These are phyloP conservation scores for Posidonia australis DNA, from an alignment of 106 monocot species.

Conservation along the genomic window DNA sequence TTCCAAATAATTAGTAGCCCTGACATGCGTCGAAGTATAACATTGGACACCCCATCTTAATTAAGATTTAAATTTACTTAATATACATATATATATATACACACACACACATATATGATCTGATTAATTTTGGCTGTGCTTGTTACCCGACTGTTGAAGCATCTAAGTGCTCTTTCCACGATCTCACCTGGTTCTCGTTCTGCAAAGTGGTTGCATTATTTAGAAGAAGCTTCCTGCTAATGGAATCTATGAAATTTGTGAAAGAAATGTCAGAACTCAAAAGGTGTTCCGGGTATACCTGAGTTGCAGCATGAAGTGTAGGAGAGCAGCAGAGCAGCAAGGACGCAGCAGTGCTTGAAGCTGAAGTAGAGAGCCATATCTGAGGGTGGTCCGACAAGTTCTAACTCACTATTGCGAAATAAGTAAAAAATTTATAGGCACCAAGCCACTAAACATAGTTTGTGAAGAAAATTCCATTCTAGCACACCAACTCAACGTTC, in stretches of 20 bases:
- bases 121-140: not conserved
- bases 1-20: too few species aligned
- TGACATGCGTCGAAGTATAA: too few species aligned
- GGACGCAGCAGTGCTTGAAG: constrained; percentile 2
- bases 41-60: too few species aligned
- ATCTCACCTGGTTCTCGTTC: constrained; percentile 34
- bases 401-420: not conserved
- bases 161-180: constrained; percentile 38
- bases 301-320: constrained; percentile 21
- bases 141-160: constrained; percentile 59
- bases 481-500: not conserved
- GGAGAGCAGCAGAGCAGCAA: constrained; percentile 9
- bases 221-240: not conserved
- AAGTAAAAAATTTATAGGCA: not conserved
- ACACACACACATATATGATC: too few species aligned
- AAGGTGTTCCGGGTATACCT: constrained; percentile 13
- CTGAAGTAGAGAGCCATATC: constrained; percentile 21
- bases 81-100: too few species aligned
- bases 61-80: too few species aligned
- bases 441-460: not conserved
- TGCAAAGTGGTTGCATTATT: constrained; percentile 7
- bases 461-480: not conserved
- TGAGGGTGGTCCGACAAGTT: not conserved
- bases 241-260: not conserved
- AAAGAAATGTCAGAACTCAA: not conserved